Evolutionary conservation across 2,329 filamentous ascomycete genomes (phyloP).

Genomic region (Pestalotiopsis sp.): DNA sequence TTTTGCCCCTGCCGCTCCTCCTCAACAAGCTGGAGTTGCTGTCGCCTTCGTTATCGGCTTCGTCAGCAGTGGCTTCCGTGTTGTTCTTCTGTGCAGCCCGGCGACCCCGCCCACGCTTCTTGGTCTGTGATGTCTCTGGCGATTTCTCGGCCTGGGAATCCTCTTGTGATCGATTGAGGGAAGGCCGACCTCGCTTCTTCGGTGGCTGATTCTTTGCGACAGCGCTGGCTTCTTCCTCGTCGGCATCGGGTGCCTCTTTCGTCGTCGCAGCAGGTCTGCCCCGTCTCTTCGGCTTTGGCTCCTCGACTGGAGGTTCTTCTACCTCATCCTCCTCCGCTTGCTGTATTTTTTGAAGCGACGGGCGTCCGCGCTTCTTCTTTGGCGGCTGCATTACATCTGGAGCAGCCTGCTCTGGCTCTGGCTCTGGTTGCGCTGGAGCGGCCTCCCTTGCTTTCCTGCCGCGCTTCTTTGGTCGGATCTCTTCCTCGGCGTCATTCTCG

Average conservation of each 20-base stretch:
- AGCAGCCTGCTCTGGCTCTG: constrained; percentile 5
- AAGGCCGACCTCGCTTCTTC: constrained; percentile 21
- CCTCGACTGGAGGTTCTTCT: constrained; percentile 15
- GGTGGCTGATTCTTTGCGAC: constrained; percentile 11
- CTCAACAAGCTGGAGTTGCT: constrained; percentile 14
- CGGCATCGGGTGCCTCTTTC: constrained; percentile 15
- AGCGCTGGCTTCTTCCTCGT: neutral
- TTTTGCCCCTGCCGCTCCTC: constrained; percentile 9
- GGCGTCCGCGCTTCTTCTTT: constrained; percentile 30
- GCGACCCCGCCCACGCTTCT: constrained; percentile 13
- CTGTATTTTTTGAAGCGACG: constrained; percentile 16
- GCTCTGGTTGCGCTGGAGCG: constrained; percentile 11
- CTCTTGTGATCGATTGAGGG: neutral
- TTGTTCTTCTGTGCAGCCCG: constrained; percentile 9
- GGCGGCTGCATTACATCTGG: constrained; percentile 17
- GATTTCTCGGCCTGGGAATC: neutral
- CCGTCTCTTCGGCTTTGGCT: constrained; percentile 26
- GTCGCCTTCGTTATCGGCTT: constrained; percentile 34
- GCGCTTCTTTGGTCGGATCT: constrained; percentile 26
- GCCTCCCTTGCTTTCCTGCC: constrained; percentile 22
- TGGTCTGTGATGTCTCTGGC: neutral
- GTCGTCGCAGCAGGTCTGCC: constrained; percentile 27
- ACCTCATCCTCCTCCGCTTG: neutral
- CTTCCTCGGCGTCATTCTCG: constrained; percentile 19
- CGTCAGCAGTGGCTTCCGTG: constrained; percentile 22